phyloP scores from a whole-genome alignment of 768 basidiomycete genomes.

The Gloeostereum incarnatum region DNA sequence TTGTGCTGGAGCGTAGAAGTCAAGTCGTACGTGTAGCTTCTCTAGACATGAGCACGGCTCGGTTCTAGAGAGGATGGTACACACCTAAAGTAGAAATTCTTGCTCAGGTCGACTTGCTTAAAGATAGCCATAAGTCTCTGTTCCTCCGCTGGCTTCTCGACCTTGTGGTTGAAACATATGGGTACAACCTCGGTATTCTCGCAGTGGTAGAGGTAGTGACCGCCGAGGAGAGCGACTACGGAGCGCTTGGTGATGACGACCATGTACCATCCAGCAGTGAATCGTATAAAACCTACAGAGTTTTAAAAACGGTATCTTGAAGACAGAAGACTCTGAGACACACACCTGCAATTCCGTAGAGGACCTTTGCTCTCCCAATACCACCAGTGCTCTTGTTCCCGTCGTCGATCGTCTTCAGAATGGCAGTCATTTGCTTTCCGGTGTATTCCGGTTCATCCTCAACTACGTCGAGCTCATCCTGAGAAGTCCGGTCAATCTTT shows the following conservation, averaged over 20 bases:
- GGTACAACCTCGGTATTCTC: conserved; percentile 84
- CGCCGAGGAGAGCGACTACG: conserved; percentile 88
- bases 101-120: conserved; percentile 96
- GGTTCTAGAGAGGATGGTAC: conserved; percentile 3
- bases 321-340: background rate
- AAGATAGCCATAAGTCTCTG: conserved; percentile 84
- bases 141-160: conserved; percentile 85
- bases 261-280: conserved; percentile 96
- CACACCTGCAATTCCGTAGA: conserved; percentile 79
- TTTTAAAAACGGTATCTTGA: background rate
- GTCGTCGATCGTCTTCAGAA: conserved; percentile 93
- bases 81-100: conserved; percentile 98
- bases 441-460: conserved; percentile 89
- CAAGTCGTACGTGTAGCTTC: conserved; percentile 91
- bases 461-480: conserved; percentile 63
- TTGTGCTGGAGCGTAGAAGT: conserved; percentile 95
- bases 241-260: conserved; percentile 84
- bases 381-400: conserved; percentile 88
- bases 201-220: conserved; percentile 94
- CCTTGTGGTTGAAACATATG: conserved; percentile 67
- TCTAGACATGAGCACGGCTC: background rate
- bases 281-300: conserved; percentile 74
- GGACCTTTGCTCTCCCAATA: conserved; percentile 65
- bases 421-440: conserved; percentile 79
- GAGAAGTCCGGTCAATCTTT: conserved; percentile 84